These are phyloP conservation scores for Quercus wislizeni DNA, from an alignment of 306 rosid genomes.

Conservation along the genomic window DNA sequence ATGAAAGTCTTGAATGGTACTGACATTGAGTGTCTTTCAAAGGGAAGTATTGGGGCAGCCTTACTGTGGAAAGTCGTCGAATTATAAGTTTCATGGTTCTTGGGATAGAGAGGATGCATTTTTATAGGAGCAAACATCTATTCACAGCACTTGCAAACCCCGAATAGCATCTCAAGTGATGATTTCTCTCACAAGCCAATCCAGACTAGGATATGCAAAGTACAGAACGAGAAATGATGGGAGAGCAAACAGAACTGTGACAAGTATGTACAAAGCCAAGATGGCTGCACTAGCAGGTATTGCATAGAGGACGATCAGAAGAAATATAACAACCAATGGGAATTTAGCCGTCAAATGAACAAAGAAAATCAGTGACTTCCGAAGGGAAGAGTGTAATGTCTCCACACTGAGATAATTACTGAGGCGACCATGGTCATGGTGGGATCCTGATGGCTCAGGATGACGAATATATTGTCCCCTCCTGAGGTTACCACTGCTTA, in stretches of 20 bases:
- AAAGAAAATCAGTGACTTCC: conserved; percentile 69
- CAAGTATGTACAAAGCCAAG: conserved; percentile 76
- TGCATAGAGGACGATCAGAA: conserved; percentile 75
- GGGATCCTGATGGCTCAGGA: conserved; percentile 39
- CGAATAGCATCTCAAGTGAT: conserved; percentile 43
- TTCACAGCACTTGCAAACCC: conserved; percentile 25
- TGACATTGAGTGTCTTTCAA: conserved; percentile 2
- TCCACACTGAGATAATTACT: conserved; percentile 51
- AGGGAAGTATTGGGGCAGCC: conserved; percentile 23
- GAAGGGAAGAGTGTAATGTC: conserved; percentile 48
- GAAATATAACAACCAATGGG: conserved; percentile 83
- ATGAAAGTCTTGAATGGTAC: not conserved
- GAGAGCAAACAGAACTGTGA: conserved; percentile 81
- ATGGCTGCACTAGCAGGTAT: conserved; percentile 93
- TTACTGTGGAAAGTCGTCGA: conserved; percentile 24
- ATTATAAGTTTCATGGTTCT: conserved; percentile 22
- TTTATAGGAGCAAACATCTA: conserved; percentile 30
- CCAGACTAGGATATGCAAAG: conserved; percentile 96
- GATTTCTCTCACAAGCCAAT: conserved; percentile 94
- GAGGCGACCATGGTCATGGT: conserved; percentile 26
- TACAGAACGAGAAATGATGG: conserved; percentile 89
- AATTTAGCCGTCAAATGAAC: conserved; percentile 89
- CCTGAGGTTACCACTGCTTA: conserved; percentile 44
- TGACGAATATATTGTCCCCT: conserved; percentile 55
- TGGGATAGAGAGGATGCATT: conserved; percentile 9